These are phyloP conservation scores for Forsythia suspensa DNA, from an alignment of 257 asterid genomes.

Conservation along the genomic window DNA sequence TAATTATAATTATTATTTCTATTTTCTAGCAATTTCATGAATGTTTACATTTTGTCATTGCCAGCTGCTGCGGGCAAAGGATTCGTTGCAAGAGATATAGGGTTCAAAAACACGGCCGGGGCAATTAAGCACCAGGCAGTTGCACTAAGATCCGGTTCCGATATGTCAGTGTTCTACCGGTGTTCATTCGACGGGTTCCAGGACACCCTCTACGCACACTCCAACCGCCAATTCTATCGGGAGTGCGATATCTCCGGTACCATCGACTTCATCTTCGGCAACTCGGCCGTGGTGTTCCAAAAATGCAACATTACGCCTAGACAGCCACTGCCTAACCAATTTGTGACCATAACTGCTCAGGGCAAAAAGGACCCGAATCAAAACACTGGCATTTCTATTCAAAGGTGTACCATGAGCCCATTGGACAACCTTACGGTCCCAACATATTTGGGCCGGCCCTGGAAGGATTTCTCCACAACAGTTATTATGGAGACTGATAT, in stretches of 20 bases:
- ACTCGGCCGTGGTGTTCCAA: constrained; percentile 66
- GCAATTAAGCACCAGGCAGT: constrained; percentile 73
- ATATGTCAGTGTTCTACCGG: constrained; percentile 48
- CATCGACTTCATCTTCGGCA: constrained; percentile 79
- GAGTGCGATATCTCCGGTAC: constrained; percentile 75
- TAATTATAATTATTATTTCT: not conserved
- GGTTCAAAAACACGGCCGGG: constrained; percentile 73
- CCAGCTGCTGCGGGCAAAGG: constrained; percentile 59
- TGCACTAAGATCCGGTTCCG: constrained; percentile 66
- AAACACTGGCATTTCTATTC: constrained; percentile 63
- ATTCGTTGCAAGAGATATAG: constrained; percentile 65
- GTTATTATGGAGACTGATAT: constrained; percentile 51
- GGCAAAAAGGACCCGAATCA: constrained; percentile 70
- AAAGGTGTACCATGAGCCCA: constrained; percentile 48
- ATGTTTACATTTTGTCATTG: not conserved
- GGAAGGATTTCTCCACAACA: constrained; percentile 65
- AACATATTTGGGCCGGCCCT: constrained; percentile 74
- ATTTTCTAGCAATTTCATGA: not conserved
- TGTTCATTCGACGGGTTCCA: constrained; percentile 67
- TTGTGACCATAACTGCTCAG: constrained; percentile 78
- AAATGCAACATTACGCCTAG: constrained; percentile 69
- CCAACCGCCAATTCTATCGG: constrained; percentile 78
- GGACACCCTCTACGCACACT: constrained; percentile 82
- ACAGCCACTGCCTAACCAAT: constrained; percentile 63
- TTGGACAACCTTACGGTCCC: constrained; percentile 32